phyloP scores from a whole-genome alignment of 108 stramenopile species.

The Epipyxis sp. region DNA sequence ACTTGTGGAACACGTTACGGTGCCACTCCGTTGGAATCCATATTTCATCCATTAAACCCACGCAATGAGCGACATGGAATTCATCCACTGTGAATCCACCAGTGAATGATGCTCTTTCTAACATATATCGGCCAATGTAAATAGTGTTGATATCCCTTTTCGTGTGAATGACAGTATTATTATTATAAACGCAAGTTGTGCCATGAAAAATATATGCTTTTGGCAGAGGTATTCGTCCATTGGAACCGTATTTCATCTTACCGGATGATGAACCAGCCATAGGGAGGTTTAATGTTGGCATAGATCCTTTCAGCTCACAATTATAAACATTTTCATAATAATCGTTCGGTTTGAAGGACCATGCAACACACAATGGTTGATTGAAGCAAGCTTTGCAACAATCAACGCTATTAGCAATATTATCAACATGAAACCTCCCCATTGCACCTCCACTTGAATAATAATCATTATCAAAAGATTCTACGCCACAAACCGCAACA shows the following conservation, averaged over 20 bases:
- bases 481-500: background rate
- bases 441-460: background rate
- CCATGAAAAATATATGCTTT: background rate
- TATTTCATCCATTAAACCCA: conserved; percentile 41
- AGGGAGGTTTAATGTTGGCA: background rate
- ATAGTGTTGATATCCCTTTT: background rate
- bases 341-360: too few species aligned
- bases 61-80: background rate
- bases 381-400: background rate
- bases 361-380: background rate
- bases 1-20: conserved; percentile 21
- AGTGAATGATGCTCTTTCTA: background rate
- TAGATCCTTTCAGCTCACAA: background rate
- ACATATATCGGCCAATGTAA: background rate
- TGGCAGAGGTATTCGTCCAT: background rate
- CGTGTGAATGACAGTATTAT: background rate
- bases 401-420: background rate
- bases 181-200: background rate
- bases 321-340: background rate
- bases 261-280: background rate
- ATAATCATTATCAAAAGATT: background rate
- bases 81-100: background rate
- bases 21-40: conserved; percentile 49
- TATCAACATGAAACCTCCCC: background rate
- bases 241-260: background rate